Conservation (phyloP, 768 basidiomycete genomes). For the Ephemerocybe angulata region DNA sequence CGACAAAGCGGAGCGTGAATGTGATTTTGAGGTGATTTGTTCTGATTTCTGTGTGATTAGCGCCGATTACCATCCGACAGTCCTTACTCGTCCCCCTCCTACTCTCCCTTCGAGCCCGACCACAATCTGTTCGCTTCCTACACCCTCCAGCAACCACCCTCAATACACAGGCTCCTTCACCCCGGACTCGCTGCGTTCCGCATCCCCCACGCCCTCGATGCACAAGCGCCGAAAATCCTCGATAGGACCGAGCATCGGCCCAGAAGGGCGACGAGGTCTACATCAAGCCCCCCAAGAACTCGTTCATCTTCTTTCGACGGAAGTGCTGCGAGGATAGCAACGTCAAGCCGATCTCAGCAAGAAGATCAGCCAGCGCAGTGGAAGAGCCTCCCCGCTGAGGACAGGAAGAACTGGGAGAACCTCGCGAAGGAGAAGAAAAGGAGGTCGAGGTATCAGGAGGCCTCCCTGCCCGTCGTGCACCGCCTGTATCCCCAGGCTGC, state of each 20-base stretch:
- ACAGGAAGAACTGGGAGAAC: slow-evolving; percentile 71
- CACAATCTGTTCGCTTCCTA: slow-evolving; percentile 22
- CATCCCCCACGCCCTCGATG: slow-evolving; percentile 33
- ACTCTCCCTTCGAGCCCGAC: slow-evolving; percentile 73
- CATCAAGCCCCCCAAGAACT: slow-evolving; percentile 80
- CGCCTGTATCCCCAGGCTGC: too few relatives aligned
- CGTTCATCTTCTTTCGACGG: slow-evolving; percentile 80
- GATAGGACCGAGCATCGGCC: slow-evolving; percentile 52
- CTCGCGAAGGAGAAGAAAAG: slow-evolving; percentile 76
- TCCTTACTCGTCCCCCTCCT: slow-evolving; percentile 64
- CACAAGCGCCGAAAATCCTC: slow-evolving; percentile 53
- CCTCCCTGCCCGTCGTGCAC: too few relatives aligned
- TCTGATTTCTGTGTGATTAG: too few relatives aligned
- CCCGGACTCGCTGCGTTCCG: slow-evolving; percentile 41
- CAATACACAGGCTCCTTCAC: slow-evolving; percentile 37
- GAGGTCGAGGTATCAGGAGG: too few relatives aligned
- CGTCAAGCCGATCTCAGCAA: slow-evolving; percentile 73
- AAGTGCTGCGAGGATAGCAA: slow-evolving; percentile 74
- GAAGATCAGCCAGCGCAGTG: slow-evolving; percentile 78
- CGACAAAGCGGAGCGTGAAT: too few relatives aligned
- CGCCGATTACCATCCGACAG: slow-evolving; percentile 68
- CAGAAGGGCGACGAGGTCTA: slow-evolving; percentile 78
- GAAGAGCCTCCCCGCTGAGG: slow-evolving; percentile 63
- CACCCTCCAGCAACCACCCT: slow-evolving; percentile 15
- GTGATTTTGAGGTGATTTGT: too few relatives aligned